Percentiles rank a stretch among this genome's conserved stretches.
Evolutionary conservation across 75 land plant species (phyloP).

Genomic region (Pinus taeda): DNA sequence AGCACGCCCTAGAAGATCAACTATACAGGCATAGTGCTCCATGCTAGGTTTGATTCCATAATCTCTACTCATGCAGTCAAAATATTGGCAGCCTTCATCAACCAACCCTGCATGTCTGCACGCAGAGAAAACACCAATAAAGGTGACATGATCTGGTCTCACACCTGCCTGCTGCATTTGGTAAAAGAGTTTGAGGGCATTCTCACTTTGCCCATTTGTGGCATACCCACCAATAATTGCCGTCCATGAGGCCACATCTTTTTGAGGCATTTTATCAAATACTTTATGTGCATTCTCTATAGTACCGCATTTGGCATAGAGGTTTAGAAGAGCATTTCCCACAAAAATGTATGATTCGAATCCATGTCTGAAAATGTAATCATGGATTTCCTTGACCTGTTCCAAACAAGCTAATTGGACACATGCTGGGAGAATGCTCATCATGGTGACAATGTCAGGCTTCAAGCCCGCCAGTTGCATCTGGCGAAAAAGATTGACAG

Average conservation of each 20-base stretch:
- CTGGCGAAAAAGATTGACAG: slow-evolving; percentile 31
- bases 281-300: neutral
- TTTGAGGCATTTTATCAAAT: neutral
- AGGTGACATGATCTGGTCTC: slow-evolving; percentile 32
- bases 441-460: slow-evolving; percentile 54
- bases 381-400: neutral
- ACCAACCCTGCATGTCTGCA: slow-evolving; percentile 69
- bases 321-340: neutral
- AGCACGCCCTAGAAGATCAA: slow-evolving; percentile 56
- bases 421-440: slow-evolving; percentile 57
- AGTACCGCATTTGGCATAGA: neutral
- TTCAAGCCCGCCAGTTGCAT: slow-evolving; percentile 2
- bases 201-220: slow-evolving; percentile 7
- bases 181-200: slow-evolving; percentile 39
- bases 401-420: slow-evolving; percentile 34
- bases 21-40: slow-evolving; percentile 70
- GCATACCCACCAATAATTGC: slow-evolving; percentile 39
- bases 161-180: slow-evolving; percentile 33
- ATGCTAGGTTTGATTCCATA: slow-evolving; percentile 29
- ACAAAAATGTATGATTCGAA: neutral
- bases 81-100: slow-evolving; percentile 38
- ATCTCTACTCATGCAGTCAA: slow-evolving; percentile 34
- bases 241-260: slow-evolving; percentile 31
- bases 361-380: neutral
- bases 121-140: slow-evolving; percentile 41